Conservation (phyloP, 257 asterid genomes). For the Solanum microdontum region DNA sequence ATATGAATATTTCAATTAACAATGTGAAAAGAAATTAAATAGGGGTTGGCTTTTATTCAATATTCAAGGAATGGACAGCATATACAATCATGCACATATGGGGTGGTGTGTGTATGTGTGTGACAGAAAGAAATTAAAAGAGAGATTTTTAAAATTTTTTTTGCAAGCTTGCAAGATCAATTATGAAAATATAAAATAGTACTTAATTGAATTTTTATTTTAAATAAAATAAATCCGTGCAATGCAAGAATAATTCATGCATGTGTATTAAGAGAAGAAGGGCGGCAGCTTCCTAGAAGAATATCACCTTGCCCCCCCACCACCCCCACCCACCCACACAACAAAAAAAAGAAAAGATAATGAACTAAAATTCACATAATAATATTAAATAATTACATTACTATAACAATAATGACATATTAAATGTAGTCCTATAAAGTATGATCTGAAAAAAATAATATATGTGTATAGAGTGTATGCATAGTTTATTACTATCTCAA, state of each 20-base stretch:
- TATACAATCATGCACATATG: constrained; percentile 1
- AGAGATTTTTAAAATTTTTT: background rate
- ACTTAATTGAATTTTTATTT: background rate
- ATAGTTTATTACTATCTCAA: background rate
- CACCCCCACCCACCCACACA: background rate
- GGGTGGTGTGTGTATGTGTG: constrained; percentile 3
- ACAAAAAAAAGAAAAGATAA: too few species aligned
- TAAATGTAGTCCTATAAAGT: too few species aligned
- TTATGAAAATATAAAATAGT: background rate
- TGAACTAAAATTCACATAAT: background rate
- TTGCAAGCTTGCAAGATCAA: background rate
- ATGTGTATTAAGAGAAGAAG: constrained; percentile 10
- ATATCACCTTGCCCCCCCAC: background rate
- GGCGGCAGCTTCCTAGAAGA: constrained; percentile 15
- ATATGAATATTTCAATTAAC: background rate
- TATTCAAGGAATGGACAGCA: background rate
- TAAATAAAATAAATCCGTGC: constrained; percentile 1
- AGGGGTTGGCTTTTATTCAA: background rate
- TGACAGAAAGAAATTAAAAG: background rate
- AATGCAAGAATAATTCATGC: constrained; percentile 17
- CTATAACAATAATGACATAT: background rate
- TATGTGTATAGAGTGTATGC: background rate
- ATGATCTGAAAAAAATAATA: background rate
- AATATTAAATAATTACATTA: background rate
- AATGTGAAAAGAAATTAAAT: background rate